phyloP scores from a whole-genome alignment of 2,329 filamentous ascomycete species.

The Alternaria brassicicola region DNA sequence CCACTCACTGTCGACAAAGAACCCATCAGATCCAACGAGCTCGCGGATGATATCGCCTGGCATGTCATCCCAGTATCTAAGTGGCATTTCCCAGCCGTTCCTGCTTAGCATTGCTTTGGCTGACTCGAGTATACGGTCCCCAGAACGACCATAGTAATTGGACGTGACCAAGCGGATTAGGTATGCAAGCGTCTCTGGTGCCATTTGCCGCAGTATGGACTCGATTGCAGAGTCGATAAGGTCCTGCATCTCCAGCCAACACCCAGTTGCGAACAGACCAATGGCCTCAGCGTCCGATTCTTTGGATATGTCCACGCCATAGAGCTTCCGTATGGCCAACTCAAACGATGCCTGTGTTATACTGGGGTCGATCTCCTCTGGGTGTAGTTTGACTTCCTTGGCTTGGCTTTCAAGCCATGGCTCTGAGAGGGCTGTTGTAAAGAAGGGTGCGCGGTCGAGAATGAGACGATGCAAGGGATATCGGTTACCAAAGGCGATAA shows the following conservation, averaged over 20 bases:
- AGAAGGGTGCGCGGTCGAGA: constrained; percentile 63
- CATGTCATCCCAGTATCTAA: constrained; percentile 62
- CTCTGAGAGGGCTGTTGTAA: constrained; percentile 59
- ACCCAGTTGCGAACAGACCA: constrained; percentile 61
- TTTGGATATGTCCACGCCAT: constrained; percentile 56
- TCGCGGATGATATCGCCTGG: constrained; percentile 64
- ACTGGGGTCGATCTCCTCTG: constrained; percentile 60
- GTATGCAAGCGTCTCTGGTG: constrained; percentile 54
- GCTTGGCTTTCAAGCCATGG: constrained; percentile 62
- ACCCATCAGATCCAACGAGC: constrained; percentile 64
- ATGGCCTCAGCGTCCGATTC: constrained; percentile 61
- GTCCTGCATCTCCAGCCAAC: constrained; percentile 65
- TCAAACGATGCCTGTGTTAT: constrained; percentile 62
- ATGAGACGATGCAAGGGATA: constrained; percentile 62
- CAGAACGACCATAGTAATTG: constrained; percentile 63
- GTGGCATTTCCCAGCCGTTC: constrained; percentile 63
- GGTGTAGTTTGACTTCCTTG: constrained; percentile 59
- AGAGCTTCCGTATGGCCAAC: constrained; percentile 60
- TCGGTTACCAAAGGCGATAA: constrained; percentile 59
- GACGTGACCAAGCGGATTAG: constrained; percentile 61
- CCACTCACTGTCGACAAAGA: constrained; percentile 64
- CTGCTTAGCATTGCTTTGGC: constrained; percentile 65
- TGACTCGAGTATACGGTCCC: constrained; percentile 61
- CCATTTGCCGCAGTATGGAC: constrained; percentile 62
- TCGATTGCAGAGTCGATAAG: constrained; percentile 61